Conservation (phyloP, 805 yeast genomes). For the Monosporozyma siamensis region DNA sequence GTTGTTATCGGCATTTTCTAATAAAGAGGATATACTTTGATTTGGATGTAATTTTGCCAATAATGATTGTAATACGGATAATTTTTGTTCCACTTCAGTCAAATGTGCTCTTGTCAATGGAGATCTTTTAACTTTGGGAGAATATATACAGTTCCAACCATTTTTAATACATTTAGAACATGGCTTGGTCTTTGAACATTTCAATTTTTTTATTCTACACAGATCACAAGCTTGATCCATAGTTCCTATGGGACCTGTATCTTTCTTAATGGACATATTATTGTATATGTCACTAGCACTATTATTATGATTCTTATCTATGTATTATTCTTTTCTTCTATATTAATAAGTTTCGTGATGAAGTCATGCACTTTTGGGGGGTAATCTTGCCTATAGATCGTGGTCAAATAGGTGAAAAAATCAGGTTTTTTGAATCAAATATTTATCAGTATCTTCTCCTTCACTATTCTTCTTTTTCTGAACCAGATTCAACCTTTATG, state of each 20-base stretch:
- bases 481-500: no score
- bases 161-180: conserved; percentile 69
- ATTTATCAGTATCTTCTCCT: no score
- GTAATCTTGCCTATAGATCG: no score
- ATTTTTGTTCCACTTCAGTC: conserved; percentile 61
- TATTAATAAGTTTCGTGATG: no score
- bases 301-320: no score
- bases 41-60: conserved; percentile 38
- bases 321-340: no score
- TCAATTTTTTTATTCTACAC: conserved; percentile 69
- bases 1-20: neutral
- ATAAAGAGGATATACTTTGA: conserved; percentile 34
- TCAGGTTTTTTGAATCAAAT: no score
- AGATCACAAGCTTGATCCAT: conserved; percentile 53
- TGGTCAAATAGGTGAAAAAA: no score
- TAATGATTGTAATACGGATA: conserved; percentile 38
- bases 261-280: neutral
- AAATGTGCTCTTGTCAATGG: conserved; percentile 76
- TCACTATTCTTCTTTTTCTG: no score
- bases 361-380: no score
- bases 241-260: neutral
- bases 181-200: conserved; percentile 73
- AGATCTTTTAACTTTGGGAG: conserved; percentile 68
- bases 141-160: conserved; percentile 65
- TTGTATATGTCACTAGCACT: no score